Evolutionary conservation across 805 yeast species (phyloP).

Genomic region (Hanseniaspora mollemarum): DNA sequence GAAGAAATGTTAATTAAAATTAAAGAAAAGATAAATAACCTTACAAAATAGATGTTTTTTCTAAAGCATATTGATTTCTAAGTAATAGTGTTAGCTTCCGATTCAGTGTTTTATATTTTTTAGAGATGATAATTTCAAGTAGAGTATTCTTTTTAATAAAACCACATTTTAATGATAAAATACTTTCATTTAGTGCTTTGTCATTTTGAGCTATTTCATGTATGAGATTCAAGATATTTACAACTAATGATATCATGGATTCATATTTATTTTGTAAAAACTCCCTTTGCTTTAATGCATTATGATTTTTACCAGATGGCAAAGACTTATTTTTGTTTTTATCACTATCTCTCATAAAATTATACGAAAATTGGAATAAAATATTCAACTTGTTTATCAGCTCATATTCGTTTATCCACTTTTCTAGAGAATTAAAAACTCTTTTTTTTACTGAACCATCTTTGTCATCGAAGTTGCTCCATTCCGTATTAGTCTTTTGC

Average conservation of each 20-base stretch:
- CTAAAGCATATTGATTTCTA: conserved; percentile 4
- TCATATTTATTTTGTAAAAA: not conserved
- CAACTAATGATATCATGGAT: not conserved
- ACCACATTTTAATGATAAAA: not conserved
- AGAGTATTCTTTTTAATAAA: conserved; percentile 4
- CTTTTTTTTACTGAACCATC: not conserved
- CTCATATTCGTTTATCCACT: conserved; percentile 6
- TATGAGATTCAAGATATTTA: not conserved
- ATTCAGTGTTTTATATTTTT: not conserved
- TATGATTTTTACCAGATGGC: not conserved
- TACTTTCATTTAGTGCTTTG: not conserved
- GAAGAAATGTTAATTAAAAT: not conserved
- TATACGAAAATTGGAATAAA: conserved; percentile 6
- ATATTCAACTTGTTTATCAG: conserved; percentile 7
- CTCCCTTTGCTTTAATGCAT: not conserved
- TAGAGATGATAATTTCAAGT: conserved; percentile 2
- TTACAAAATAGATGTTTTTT: not conserved
- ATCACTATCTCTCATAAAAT: not conserved
- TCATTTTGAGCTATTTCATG: not conserved
- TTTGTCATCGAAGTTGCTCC: not conserved
- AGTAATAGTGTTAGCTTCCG: conserved; percentile 2
- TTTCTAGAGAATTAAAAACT: not conserved
- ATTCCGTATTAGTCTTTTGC: not conserved
- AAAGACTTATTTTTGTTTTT: not conserved
- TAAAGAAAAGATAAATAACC: not conserved